Percentiles rank a stretch among this genome's conserved stretches.
phyloP scores from a whole-genome alignment of 306 rosid species.

The Fragaria iinumae region DNA sequence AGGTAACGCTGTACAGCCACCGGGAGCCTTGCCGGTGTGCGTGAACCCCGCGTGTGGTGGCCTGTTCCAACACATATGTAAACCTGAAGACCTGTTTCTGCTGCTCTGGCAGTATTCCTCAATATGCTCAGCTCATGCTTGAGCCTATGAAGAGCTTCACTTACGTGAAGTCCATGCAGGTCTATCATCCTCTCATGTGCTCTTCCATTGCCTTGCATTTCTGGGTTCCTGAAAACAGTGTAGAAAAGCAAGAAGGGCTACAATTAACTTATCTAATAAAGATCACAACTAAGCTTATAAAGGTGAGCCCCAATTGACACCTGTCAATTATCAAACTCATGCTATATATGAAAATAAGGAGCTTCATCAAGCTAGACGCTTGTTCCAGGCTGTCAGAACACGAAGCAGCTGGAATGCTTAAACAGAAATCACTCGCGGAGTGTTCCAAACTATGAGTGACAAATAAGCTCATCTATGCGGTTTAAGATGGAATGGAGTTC shows the following conservation, averaged over 20 bases:
- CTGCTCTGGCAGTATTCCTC: conserved; percentile 76
- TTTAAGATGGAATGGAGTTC: not conserved
- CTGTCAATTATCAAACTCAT: not conserved
- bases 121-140: conserved; percentile 75
- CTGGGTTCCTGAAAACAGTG: conserved; percentile 69
- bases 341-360: not conserved
- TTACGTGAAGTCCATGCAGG: conserved; percentile 85
- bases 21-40: conserved; percentile 88
- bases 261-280: not conserved
- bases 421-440: not conserved
- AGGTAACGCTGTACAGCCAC: conserved; percentile 82
- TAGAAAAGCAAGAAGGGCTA: conserved; percentile 6
- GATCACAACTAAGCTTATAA: not conserved
- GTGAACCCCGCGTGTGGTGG: conserved; percentile 91
- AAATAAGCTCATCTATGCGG: not conserved
- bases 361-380: not conserved
- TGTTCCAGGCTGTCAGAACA: conserved; percentile 1
- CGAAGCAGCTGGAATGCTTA: not conserved
- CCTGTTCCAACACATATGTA: conserved; percentile 92
- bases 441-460: not conserved
- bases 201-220: conserved; percentile 77
- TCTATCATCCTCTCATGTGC: conserved; percentile 90
- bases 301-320: not conserved
- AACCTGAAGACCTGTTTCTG: conserved; percentile 75
- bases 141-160: conserved; percentile 81